Conservation (phyloP, 768 basidiomycete genomes). For the Russula olivacea region DNA sequence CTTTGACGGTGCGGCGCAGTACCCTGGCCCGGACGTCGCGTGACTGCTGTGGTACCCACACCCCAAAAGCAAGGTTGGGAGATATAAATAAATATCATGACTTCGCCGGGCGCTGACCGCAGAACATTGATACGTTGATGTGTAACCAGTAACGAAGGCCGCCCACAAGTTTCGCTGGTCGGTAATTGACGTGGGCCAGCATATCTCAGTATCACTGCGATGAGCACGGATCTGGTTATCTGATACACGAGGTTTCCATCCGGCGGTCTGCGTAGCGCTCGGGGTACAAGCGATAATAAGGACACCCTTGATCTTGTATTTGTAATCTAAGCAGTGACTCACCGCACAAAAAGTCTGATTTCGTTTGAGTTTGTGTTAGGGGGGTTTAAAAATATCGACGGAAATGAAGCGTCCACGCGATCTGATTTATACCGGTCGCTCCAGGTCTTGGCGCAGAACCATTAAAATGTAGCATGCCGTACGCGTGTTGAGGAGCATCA, state of each 20-base stretch:
- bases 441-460: not conserved
- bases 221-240: not conserved
- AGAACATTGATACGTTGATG: no score
- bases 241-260: slow-evolving; percentile 7
- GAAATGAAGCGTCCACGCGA: not conserved
- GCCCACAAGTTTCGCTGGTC: not conserved
- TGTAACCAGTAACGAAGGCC: not conserved
- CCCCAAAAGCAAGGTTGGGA: not conserved
- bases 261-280: not conserved
- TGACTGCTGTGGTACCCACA: not conserved
- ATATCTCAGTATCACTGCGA: not conserved
- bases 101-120: not conserved
- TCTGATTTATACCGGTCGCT: not conserved
- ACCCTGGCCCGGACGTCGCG: not conserved
- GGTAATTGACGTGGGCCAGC: not conserved
- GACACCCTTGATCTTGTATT: not conserved
- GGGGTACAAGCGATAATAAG: not conserved
- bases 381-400: not conserved
- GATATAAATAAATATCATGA: not conserved
- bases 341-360: not conserved
- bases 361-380: not conserved
- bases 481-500: not conserved
- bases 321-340: not conserved
- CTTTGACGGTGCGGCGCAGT: not conserved
- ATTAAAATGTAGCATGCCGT: not conserved